Evolutionary conservation across 2,329 filamentous ascomycete genomes (phyloP).

Genomic region (Aspergillus cejpii): DNA sequence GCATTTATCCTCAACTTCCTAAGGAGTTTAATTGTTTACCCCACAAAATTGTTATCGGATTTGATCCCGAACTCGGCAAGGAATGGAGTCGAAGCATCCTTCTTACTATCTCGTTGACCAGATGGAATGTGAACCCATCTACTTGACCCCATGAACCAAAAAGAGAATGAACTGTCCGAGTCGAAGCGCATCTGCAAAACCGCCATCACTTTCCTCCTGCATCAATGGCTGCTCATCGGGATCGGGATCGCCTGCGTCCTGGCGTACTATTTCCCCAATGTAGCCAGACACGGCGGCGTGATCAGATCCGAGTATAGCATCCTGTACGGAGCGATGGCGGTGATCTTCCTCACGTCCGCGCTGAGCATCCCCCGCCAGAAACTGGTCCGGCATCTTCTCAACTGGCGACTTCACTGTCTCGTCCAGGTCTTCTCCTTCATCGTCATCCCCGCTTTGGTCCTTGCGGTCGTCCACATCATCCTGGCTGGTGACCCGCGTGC

Average conservation of each 20-base stretch:
- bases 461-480: conserved; percentile 50
- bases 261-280: conserved; percentile 50
- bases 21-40: no score
- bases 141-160: no score
- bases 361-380: conserved; percentile 60
- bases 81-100: no score
- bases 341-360: conserved; percentile 67
- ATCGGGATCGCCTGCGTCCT: conserved; percentile 50
- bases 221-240: conserved; percentile 61
- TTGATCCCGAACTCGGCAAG: not conserved
- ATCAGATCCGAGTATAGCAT: conserved; percentile 43
- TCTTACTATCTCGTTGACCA: no score
- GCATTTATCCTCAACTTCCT: no score
- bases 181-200: conserved; percentile 16
- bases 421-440: conserved; percentile 63
- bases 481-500: conserved; percentile 42
- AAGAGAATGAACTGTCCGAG: not conserved
- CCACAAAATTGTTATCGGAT: conserved; percentile 3
- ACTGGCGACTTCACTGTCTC: conserved; percentile 62
- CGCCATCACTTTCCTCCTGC: conserved; percentile 29
- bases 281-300: conserved; percentile 42
- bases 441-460: conserved; percentile 57
- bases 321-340: conserved; percentile 60
- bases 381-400: conserved; percentile 54
- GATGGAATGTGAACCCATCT: no score